phyloP scores from a whole-genome alignment of 768 basidiomycete genomes.

The Dentipellis sp. region DNA sequence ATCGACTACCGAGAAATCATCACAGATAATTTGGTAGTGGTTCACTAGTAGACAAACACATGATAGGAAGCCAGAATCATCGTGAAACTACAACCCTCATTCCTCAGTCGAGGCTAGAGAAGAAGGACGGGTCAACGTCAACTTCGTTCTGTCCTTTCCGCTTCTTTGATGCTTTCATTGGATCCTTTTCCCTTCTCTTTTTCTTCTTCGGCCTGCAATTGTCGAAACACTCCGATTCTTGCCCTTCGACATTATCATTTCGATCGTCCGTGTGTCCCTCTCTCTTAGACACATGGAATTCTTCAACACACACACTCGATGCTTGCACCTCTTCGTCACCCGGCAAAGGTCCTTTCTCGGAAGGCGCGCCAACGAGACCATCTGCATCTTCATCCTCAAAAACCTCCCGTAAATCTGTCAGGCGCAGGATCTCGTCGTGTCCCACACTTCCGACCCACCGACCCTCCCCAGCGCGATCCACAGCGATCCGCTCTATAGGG shows the following conservation, averaged over 20 bases:
- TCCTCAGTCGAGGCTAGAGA: constrained; percentile 61
- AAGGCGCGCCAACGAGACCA: constrained; percentile 2
- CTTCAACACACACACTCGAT: constrained; percentile 18
- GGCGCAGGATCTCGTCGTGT: constrained; percentile 77
- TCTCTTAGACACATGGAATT: background rate
- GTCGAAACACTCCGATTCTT: constrained; percentile 20
- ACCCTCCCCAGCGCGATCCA: constrained; percentile 46
- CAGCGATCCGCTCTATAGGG: constrained; percentile 79
- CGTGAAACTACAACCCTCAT: constrained; percentile 5
- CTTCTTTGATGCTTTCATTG: constrained; percentile 33
- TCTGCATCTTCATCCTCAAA: constrained; percentile 48
- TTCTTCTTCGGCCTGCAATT: constrained; percentile 34
- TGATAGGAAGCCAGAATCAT: too few species aligned
- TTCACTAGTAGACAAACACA: too few species aligned
- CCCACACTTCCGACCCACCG: constrained; percentile 92
- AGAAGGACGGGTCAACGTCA: constrained; percentile 54
- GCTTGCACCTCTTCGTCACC: constrained; percentile 12
- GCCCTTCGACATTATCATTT: constrained; percentile 9
- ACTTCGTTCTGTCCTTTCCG: constrained; percentile 54
- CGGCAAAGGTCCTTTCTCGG: constrained; percentile 6
- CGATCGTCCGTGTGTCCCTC: constrained; percentile 9
- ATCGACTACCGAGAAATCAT: too few species aligned
- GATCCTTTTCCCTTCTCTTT: constrained; percentile 47
- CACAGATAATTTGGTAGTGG: too few species aligned
- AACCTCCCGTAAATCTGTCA: constrained; percentile 78